A percentile compares a stretch with the other conserved stretches of the same genome.
phyloP scores from a whole-genome alignment of 805 yeast species.

The Maudiozyma saulgeensis region DNA sequence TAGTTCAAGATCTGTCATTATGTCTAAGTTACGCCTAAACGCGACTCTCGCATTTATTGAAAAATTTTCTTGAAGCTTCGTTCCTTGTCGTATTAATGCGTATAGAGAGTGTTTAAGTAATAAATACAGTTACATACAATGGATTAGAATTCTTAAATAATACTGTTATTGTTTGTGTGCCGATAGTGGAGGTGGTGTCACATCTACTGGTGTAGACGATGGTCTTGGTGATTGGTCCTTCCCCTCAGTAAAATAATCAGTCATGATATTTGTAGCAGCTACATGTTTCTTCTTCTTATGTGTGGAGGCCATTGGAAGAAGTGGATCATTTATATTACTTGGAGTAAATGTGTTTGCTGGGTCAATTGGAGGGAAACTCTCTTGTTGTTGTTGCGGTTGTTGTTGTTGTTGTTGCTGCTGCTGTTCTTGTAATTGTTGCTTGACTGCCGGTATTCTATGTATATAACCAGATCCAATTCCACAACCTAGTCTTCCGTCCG shows the following conservation, averaged over 20 bases:
- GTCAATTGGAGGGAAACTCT: neutral
- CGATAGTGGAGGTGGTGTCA: slow-evolving; percentile 9
- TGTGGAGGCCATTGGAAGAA: slow-evolving; percentile 8
- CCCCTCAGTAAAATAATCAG: slow-evolving; percentile 27
- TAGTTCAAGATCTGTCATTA: too few species aligned
- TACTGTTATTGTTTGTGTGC: neutral
- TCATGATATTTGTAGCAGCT: slow-evolving; percentile 10
- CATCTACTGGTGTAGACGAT: neutral
- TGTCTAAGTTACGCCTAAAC: too few species aligned
- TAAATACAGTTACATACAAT: too few species aligned
- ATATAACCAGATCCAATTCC: slow-evolving; percentile 89
- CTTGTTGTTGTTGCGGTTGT: neutral
- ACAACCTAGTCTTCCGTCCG: slow-evolving; percentile 79
- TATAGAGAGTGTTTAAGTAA: neutral
- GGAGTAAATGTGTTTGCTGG: slow-evolving; percentile 17
- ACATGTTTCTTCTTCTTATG: slow-evolving; percentile 10
- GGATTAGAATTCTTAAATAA: too few species aligned
- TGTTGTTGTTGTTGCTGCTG: neutral
- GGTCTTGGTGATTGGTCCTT: slow-evolving; percentile 17
- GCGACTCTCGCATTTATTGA: too few species aligned
- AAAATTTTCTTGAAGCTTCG: neutral
- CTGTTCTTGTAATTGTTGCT: neutral
- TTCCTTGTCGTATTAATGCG: neutral
- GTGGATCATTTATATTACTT: slow-evolving; percentile 6
- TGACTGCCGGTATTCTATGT: slow-evolving; percentile 65